Evolutionary conservation across 805 yeast species (phyloP), one percentile per base, ranked within the genome.

Genomic region (Wickerhamiella dianesei): DNA sequence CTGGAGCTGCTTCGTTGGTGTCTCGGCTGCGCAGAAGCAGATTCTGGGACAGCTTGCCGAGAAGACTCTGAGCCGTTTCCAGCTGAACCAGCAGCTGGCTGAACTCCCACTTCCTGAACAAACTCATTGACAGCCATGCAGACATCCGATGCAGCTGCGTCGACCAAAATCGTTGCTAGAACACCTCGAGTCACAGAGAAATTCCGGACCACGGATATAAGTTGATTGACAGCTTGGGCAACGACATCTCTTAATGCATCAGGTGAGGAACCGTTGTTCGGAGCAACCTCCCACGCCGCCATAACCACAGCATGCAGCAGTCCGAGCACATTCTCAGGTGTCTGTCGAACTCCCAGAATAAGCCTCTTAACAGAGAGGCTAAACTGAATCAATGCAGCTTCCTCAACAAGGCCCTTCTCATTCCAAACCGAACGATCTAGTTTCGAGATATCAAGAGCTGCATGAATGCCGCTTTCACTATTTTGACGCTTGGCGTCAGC

Each of bases 171-270:
- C 45, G 71, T 73, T 0, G 96, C 95, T 47, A 85, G 64, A 2
- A 83, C 57, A n/a, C 72, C 70, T 3, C 73, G 67, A 54, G 82
- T 80, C 9, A 78, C 65, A 0, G 82, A 75, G 61, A 69, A 82
- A 58, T 85, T 84, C 56, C 95, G 72, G 1, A 88, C 75, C 1
- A 86, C 72, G 3, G 95, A 79, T 39, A 89, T 76, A 0, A 79
- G 74, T 62, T 82, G 86, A 16, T 87, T 76, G 20, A 82, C 73
- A 0, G 89, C 72, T 41, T 81, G 80, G 47, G 80, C 75, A 3
- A 83, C 69, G 20, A 57, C 14, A 40, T 19, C 2, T 37, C 21
- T 19, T 44, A 18, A 21, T 40, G 45, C 29, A 22, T 47, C 20
- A 8, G 16, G 17, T 22, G 29, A n/a, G 41, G 18, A 12, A 6